These are phyloP conservation scores for Rhytidhysteron rufulum DNA, from an alignment of 2,329 filamentous ascomycete species.

Conservation along the genomic window DNA sequence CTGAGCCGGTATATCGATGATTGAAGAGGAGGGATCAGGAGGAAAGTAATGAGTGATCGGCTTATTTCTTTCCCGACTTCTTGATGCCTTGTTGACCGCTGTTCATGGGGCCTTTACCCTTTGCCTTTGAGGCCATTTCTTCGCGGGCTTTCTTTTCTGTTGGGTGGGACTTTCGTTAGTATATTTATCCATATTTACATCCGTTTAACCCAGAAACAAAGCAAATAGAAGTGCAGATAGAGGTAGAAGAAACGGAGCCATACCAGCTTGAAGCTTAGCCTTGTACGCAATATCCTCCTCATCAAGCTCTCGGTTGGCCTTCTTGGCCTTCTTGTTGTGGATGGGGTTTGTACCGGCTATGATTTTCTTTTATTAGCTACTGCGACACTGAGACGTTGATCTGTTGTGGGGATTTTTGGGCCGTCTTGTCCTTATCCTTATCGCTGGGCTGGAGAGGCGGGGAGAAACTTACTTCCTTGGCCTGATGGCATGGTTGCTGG, in stretches of 20 bases:
- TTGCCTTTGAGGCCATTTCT: conserved; percentile 74
- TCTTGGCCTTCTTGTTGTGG: conserved; percentile 75
- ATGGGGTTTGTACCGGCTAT: conserved; percentile 52
- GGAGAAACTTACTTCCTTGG: conserved; percentile 40
- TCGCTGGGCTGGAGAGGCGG: conserved; percentile 3
- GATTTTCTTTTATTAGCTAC: conserved; percentile 19
- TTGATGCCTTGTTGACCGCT: conserved; percentile 86
- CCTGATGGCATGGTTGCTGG: conserved; percentile 45
- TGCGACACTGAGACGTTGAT: conserved; percentile 14
- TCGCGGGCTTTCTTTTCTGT: conserved; percentile 56
- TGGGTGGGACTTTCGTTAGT: background rate
- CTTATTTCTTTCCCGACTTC: conserved; percentile 94
- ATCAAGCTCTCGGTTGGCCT: conserved; percentile 72
- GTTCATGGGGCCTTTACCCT: conserved; percentile 85
- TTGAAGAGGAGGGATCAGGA: no score
- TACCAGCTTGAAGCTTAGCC: conserved; percentile 61
- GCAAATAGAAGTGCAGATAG: background rate
- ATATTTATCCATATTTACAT: background rate
- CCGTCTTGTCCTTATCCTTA: no score
- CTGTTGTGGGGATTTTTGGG: background rate
- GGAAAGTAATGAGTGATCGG: no score
- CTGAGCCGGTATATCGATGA: no score
- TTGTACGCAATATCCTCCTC: conserved; percentile 81
- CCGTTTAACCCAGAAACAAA: background rate
- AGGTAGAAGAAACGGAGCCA: background rate